Evolutionary conservation across 441 rosid genomes (phyloP).

Genomic region (Populus hybrid): DNA sequence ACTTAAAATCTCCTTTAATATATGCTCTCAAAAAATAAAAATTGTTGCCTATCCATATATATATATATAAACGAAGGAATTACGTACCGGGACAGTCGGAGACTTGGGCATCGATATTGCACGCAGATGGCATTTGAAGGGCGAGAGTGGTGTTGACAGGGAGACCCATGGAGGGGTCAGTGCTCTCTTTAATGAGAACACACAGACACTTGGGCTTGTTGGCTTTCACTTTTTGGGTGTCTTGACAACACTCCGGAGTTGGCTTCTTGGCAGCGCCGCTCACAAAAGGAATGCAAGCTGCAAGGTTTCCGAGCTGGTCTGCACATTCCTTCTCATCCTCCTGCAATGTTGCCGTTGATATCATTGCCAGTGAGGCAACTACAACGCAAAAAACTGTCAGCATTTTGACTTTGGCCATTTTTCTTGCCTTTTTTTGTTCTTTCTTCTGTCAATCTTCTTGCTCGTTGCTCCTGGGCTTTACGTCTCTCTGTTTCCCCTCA

Average conservation of each 20-base stretch:
- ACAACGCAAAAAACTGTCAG: constrained; percentile 16
- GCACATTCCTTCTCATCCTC: constrained; percentile 38
- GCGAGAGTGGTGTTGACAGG: constrained; percentile 47
- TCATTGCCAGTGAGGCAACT: constrained; percentile 12
- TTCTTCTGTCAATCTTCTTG: too few relatives aligned
- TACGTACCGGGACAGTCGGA: constrained; percentile 38
- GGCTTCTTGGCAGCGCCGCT: constrained; percentile 35
- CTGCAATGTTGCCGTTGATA: constrained; percentile 19
- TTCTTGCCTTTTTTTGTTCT: neutral
- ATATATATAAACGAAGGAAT: neutral
- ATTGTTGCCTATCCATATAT: too few relatives aligned
- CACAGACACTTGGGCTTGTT: constrained; percentile 41
- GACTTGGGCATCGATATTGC: constrained; percentile 42
- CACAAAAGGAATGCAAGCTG: constrained; percentile 39
- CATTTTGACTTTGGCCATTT: constrained; percentile 13
- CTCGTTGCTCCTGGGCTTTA: neutral
- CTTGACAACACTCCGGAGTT: constrained; percentile 31
- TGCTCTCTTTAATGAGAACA: constrained; percentile 37
- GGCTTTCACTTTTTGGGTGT: constrained; percentile 33
- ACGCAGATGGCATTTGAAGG: constrained; percentile 46
- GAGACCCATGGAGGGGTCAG: constrained; percentile 44
- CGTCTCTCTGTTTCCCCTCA: too few relatives aligned
- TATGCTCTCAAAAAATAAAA: too few relatives aligned
- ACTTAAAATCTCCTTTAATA: too few relatives aligned
- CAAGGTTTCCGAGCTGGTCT: constrained; percentile 31